phyloP scores from a whole-genome alignment of 2,329 filamentous ascomycete genomes.

The Trichophyton benhamiae region DNA sequence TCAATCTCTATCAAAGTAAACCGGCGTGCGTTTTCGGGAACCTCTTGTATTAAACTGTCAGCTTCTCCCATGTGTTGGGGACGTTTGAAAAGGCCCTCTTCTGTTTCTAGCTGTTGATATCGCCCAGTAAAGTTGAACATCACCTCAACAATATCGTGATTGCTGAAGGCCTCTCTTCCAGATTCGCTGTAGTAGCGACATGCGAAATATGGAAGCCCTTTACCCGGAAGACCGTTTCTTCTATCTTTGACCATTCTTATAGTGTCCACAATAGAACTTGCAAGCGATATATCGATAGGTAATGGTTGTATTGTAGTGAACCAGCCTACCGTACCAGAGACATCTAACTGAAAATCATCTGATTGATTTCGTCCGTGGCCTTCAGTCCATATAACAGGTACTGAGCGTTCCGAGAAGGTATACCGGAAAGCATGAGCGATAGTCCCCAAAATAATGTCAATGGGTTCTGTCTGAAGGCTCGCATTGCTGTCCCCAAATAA shows the following conservation, averaged over 20 bases:
- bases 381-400: constrained; percentile 38
- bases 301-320: constrained; percentile 40
- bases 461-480: constrained; percentile 23
- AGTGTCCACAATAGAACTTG: constrained; percentile 21
- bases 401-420: constrained; percentile 31
- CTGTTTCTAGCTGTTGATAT: constrained; percentile 34
- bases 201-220: constrained; percentile 30
- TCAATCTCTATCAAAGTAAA: constrained; percentile 43
- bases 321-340: constrained; percentile 41
- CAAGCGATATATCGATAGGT: constrained; percentile 20
- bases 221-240: constrained; percentile 26
- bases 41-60: constrained; percentile 30
- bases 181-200: constrained; percentile 21
- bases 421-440: constrained; percentile 34
- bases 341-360: constrained; percentile 33
- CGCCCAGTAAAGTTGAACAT: constrained; percentile 31
- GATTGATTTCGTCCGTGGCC: constrained; percentile 39
- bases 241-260: constrained; percentile 29
- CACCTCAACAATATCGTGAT: constrained; percentile 32
- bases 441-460: constrained; percentile 28
- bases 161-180: constrained; percentile 21
- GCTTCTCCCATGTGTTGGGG: constrained; percentile 34
- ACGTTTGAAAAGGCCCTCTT: constrained; percentile 34
- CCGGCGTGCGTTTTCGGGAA: constrained; percentile 26
- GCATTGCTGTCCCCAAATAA: constrained; percentile 24